Conservation (phyloP, 108 stramenopile genomes). For the Cyclotella distinguenda region DNA sequence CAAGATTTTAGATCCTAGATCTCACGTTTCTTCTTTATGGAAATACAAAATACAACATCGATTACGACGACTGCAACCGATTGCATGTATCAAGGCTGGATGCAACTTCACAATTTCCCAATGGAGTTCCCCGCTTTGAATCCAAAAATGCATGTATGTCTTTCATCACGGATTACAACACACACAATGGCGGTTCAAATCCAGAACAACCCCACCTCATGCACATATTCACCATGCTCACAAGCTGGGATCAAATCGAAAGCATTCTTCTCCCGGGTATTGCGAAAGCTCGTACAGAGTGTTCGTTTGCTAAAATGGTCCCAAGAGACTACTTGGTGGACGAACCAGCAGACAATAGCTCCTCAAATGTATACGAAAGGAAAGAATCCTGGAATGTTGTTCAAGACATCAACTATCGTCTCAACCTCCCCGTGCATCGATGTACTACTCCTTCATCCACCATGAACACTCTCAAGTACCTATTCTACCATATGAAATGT, state of each 20-base stretch:
- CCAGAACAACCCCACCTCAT: constrained; percentile 78
- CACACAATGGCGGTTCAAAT: constrained; percentile 75
- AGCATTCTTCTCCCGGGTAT: constrained; percentile 70
- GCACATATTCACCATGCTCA: constrained; percentile 88
- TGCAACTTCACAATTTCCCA: constrained; percentile 70
- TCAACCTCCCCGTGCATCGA: constrained; percentile 82
- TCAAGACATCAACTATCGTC: constrained; percentile 71
- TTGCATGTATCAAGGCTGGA: constrained; percentile 64
- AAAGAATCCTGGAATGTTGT: constrained; percentile 53
- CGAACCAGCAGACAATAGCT: constrained; percentile 36
- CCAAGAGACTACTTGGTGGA: constrained; percentile 54
- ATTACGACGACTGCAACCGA: no score
- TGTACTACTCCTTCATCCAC: constrained; percentile 75
- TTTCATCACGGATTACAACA: constrained; percentile 80
- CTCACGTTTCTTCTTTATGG: no score
- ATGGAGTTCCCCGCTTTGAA: constrained; percentile 84
- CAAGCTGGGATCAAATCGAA: constrained; percentile 85
- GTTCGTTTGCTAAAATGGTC: constrained; percentile 52
- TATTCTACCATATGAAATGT: constrained; percentile 99
- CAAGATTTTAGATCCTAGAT: no score
- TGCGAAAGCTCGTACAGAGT: constrained; percentile 75
- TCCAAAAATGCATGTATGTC: constrained; percentile 62
- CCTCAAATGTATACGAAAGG: constrained; percentile 67
- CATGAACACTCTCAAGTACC: constrained; percentile 90
- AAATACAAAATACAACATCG: no score